Conservation (phyloP, 2,329 filamentous ascomycete genomes). For the Pyrenochaeta sp. region DNA sequence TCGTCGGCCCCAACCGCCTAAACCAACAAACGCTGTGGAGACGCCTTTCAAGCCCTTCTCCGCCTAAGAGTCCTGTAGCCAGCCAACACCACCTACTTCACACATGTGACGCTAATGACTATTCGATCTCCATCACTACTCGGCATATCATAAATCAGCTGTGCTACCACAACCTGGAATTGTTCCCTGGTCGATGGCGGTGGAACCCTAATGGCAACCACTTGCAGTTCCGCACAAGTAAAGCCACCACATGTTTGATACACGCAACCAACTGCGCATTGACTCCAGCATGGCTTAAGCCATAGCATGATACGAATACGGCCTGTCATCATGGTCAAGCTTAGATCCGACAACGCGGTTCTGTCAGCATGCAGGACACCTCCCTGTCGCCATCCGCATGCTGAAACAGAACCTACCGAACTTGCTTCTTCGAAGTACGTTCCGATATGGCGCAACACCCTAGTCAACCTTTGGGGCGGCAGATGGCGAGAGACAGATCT, state of each 20-base stretch:
- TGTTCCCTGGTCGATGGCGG: neutral
- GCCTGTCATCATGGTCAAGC: conserved; percentile 17
- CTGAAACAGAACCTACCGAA: conserved; percentile 40
- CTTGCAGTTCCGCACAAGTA: neutral
- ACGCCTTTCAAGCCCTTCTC: conserved; percentile 9
- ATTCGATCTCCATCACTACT: neutral
- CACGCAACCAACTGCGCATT: conserved; percentile 31
- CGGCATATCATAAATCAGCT: neutral
- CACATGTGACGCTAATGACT: neutral
- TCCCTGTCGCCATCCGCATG: conserved; percentile 32
- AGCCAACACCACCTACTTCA: conserved; percentile 1
- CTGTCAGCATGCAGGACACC: conserved; percentile 41
- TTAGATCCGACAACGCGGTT: conserved; percentile 16
- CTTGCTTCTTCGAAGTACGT: conserved; percentile 30
- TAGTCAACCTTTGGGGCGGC: conserved; percentile 17
- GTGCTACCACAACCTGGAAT: neutral
- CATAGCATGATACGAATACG: conserved; percentile 26
- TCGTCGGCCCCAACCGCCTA: conserved; percentile 16
- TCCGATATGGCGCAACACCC: conserved; percentile 25
- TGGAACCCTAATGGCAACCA: neutral
- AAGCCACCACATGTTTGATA: conserved; percentile 9
- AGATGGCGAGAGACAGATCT: conserved; percentile 19
- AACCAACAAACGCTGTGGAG: conserved; percentile 15
- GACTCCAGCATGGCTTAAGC: conserved; percentile 32
- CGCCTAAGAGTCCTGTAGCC: neutral